Evolutionary conservation across 2,329 filamentous ascomycete species (phyloP), one percentile per base, ranked within the genome.

Genomic region (Anthostomella pinea): DNA sequence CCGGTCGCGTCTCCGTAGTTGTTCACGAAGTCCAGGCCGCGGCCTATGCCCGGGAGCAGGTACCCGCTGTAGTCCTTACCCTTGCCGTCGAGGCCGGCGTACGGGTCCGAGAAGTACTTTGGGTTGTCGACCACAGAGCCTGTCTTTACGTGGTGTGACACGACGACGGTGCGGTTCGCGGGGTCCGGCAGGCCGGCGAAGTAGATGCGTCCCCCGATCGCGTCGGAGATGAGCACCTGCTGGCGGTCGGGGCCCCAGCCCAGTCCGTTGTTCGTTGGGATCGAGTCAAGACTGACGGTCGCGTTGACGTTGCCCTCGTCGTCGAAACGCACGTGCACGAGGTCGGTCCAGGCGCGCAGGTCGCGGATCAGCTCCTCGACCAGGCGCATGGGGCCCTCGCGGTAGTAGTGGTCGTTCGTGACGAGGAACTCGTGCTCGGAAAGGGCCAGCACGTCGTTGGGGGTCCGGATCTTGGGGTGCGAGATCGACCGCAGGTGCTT

Each of bases 331-430:
- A 75, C 56, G 23, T 73, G 64, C 5, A 79, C 49, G 2, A 68
- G 64, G 9, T 67, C 65, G 1, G 74, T 68, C 75, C 76, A 80
- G 14, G 57, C 65, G 17, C 29, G 25, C 0, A 66, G 59, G 0
- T 51, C 46, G 0, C 54, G 55, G 19, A 64, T 59, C 0, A 72
- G 0, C 21, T 73, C 67, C 45, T 82, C 79, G 0, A 79, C 1
- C 0, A 50, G 7, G 2, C 76, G 66, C 56, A 69, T 52, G 1
- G 53, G 5, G 0, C 77, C 77, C 1, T 72, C 65, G 0, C 63
- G 66, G 52, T 80, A 69, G 45, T 59, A 58, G 35, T 81, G 77
- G 43, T 82, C 79, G 43, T 82, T 82, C 0, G 77, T 81, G 5
- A 81, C 70, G 32, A 75, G 73, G 52, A 82, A 69, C 0, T 69